Conservation (phyloP, 2,329 filamentous ascomycete species). For the Curvularia verruculosa region DNA sequence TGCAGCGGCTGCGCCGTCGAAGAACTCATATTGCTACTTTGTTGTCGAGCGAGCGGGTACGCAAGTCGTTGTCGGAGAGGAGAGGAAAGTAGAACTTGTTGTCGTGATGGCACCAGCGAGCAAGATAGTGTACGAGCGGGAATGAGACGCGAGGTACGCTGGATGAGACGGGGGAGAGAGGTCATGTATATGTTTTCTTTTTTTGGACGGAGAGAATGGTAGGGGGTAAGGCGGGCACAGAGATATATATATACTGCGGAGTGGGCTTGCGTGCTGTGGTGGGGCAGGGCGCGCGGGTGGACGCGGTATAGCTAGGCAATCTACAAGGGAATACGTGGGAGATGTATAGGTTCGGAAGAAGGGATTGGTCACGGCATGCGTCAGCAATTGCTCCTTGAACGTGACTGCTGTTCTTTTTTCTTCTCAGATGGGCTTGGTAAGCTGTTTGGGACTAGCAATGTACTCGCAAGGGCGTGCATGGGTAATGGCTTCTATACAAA, state of each 20-base stretch:
- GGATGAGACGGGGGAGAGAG: background rate
- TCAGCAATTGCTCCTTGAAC: background rate
- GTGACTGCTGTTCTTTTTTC: background rate
- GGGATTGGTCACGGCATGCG: background rate
- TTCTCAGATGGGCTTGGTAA: background rate
- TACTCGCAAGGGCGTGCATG: conserved; percentile 8
- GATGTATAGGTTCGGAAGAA: no score
- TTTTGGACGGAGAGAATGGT: background rate
- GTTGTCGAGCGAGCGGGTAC: background rate
- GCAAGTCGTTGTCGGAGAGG: background rate
- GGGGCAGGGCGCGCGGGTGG: no score
- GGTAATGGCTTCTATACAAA: conserved; percentile 5
- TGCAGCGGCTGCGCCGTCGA: conserved; percentile 29
- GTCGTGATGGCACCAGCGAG: no score
- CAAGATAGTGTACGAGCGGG: no score
- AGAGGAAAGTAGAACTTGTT: no score
- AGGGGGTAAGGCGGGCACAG: background rate
- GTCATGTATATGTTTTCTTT: background rate
- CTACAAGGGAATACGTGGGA: no score
- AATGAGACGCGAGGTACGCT: no score
- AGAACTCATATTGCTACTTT: conserved; percentile 32
- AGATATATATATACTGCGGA: no score
- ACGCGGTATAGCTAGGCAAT: background rate
- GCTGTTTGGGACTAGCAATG: background rate
- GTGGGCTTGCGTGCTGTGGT: no score